These are phyloP conservation scores for Colletotrichum incanum DNA, from an alignment of 2,329 filamentous ascomycete species.

Conservation along the genomic window DNA sequence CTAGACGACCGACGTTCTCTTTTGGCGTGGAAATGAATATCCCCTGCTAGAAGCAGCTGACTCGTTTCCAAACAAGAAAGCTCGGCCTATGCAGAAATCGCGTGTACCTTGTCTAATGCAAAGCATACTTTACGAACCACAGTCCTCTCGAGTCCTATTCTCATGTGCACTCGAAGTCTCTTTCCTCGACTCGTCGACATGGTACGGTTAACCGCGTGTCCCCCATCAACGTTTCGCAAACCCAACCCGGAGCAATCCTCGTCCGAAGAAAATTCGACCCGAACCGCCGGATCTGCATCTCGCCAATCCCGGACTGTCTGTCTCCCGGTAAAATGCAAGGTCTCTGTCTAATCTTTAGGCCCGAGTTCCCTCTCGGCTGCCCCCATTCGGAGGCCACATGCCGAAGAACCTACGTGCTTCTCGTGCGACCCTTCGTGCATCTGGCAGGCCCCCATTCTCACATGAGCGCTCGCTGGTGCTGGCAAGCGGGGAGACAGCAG, in stretches of 20 bases:
- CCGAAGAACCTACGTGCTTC: constrained; percentile 25
- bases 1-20: not conserved
- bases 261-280: constrained; percentile 45
- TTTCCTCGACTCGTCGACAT: not conserved
- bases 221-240: constrained; percentile 29
- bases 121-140: not conserved
- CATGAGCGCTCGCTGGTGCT: not conserved
- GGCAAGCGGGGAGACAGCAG: not conserved
- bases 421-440: constrained; percentile 34
- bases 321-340: constrained; percentile 6
- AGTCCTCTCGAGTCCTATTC: not conserved
- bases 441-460: constrained; percentile 10
- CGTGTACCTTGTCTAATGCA: not conserved
- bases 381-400: constrained; percentile 27
- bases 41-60: not conserved
- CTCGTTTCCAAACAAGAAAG: constrained; percentile 7
- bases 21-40: not conserved
- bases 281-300: constrained; percentile 45
- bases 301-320: constrained; percentile 18
- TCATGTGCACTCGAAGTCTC: constrained; percentile 11
- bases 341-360: constrained; percentile 22
- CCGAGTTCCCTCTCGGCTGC: constrained; percentile 39
- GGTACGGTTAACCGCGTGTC: not conserved
- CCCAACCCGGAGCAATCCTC: constrained; percentile 30
- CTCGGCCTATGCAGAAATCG: constrained; percentile 4